Conservation (phyloP, 83 land plant genomes). For the Thuja plicata region DNA sequence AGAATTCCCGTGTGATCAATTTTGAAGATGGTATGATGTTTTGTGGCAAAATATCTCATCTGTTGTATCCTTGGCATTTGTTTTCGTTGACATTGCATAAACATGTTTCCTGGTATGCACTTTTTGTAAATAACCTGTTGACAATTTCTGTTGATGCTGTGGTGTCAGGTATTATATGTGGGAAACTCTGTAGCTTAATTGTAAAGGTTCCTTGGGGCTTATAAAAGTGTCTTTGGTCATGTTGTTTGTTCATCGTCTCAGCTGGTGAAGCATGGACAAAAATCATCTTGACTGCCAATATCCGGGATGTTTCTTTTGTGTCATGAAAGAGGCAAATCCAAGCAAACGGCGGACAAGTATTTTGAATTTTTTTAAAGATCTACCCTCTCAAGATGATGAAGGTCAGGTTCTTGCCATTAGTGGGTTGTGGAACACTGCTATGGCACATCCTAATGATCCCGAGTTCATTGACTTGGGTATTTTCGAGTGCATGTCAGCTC, state of each 20-base stretch:
- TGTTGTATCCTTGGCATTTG: background rate
- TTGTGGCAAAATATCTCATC: background rate
- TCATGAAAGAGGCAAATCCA: slow-evolving; percentile 95
- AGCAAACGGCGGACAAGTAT: slow-evolving; percentile 84
- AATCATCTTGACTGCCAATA: slow-evolving; percentile 79
- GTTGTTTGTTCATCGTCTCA: slow-evolving; percentile 9
- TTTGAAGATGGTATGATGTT: background rate
- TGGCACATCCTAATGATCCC: slow-evolving; percentile 92
- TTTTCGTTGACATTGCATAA: background rate
- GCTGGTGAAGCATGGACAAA: slow-evolving; percentile 65
- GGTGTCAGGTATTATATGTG: background rate
- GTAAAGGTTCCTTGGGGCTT: background rate
- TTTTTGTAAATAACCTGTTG: background rate
- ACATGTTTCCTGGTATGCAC: background rate
- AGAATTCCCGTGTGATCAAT: background rate
- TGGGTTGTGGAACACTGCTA: slow-evolving; percentile 98
- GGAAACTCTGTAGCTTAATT: background rate
- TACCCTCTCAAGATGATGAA: slow-evolving; percentile 84
- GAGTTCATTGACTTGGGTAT: slow-evolving; percentile 91
- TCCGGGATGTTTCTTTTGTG: slow-evolving; percentile 97
- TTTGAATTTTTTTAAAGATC: slow-evolving; percentile 87
- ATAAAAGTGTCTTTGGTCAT: background rate
- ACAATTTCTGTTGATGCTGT: background rate
- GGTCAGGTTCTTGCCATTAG: slow-evolving; percentile 91
- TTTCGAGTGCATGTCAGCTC: slow-evolving; percentile 90